Evolutionary conservation across 2,329 filamentous ascomycete genomes (phyloP), one percentile per base, ranked within the genome.

Genomic region (Colletotrichum phormii): DNA sequence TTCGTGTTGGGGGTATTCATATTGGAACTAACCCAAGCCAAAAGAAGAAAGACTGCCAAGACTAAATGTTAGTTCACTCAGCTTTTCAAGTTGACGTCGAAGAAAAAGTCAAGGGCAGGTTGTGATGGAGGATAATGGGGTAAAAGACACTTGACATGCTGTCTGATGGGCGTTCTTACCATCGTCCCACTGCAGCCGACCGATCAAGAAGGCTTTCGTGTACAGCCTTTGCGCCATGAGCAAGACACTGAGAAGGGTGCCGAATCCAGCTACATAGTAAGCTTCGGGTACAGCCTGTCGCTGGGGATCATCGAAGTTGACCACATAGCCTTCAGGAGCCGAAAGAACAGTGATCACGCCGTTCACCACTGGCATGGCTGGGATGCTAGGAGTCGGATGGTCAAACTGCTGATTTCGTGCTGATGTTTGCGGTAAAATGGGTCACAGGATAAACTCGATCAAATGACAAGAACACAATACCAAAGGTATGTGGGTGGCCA

Each of bases 301-400:
- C 59, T 76, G 75, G 1, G 81, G 81, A 54, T 81, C 74, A 2
- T 79, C 77, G 33, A 83, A 81, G 53, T 83, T 73, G 33, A 82
- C 78, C 13, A 77, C 77, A 67, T 82, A 83, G 46, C 76, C 80
- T 6, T 77, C 73, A 2, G 81, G 80, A 3, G 81, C 77, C 31
- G 74, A 60, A 7, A 77, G 64, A 11, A 80, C 61, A 5, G 76
- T 77, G 31, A 73, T 70, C 12, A 79, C 75, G 55, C 80, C 79
- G 64, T 79, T 76, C 35, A 74, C 57, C 1, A 76, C 59, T 24
- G 77, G 77, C 67, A 70, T 65, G n/a, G 53, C 24, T 49, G 9
- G 42, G 18, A 33, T 24, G 13, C 8, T 31, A 9, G 5, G 0
- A 22, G 7, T 22, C 57, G 6, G 5, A 42, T 13, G 7, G 11